Evolutionary conservation across 305 asterid species (phyloP).

Genomic region (Fraxinus paxiana): DNA sequence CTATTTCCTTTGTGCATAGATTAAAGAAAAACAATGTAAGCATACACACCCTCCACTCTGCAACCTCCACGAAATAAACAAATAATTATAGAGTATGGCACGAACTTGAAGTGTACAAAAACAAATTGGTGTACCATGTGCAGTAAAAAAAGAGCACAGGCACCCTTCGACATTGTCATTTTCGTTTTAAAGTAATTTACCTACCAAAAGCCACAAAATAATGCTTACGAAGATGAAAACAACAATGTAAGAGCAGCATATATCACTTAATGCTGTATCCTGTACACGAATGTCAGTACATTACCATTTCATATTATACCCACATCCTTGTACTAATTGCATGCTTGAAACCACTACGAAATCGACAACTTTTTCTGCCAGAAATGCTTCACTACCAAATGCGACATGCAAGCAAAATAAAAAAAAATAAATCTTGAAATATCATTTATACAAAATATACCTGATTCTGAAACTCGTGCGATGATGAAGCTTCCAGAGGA

Average conservation of each 20-base stretch:
- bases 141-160: background rate
- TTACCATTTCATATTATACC: conserved; percentile 14
- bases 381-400: background rate
- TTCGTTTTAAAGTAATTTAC: background rate
- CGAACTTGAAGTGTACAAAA: background rate
- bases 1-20: background rate
- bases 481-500: conserved; percentile 19
- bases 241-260: background rate
- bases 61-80: background rate
- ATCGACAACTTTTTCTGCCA: conserved; percentile 2
- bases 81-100: background rate
- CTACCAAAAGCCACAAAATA: background rate
- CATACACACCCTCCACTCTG: background rate
- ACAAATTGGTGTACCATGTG: background rate
- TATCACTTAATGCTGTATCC: background rate
- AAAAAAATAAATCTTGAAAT: background rate
- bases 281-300: background rate
- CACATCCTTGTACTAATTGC: conserved; percentile 3
- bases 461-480: conserved; percentile 27
- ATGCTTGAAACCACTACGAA: background rate
- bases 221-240: background rate
- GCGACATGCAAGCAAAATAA: conserved; percentile 23
- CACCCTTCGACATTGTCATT: background rate
- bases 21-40: background rate
- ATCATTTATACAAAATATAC: conserved; percentile 14